Base-by-base conservation (phyloP, 2,329 filamentous ascomycete species). In the Dactylellina haptotyla region DNA sequence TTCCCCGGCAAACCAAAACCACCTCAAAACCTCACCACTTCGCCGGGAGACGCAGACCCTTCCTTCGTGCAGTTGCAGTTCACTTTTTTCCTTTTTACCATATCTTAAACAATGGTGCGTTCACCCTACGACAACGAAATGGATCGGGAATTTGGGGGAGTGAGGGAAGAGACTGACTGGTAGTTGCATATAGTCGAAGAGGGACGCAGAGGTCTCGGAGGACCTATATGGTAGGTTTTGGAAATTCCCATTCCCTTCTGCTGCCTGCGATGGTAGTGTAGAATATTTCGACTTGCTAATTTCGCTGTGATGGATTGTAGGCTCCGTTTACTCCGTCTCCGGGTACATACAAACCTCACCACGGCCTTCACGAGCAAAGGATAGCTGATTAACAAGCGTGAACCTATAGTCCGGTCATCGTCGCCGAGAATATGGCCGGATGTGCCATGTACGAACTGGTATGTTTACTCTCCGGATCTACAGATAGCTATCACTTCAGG, bases 391-490 rank as follows among this genome's bases (percentile, higher is more conserved):
- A 43, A 51, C 32, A 48, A 57, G 72, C 53, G 70, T 48, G 14
- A 30, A 26, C 25, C n/a, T 23, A 30, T 77, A 89, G 91, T 78
- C 95, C 95, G 80, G 95, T 99, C 85, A 90, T 99, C 79, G 87
- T 99, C 78, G 95, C 94, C 81, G 94, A 98, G 85, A 89, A 97
- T 83, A 97, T 99, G 93, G 92, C 94, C 80, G 95, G 95, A 82
- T 95, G 95, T 87, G 93, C 95, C 82, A 99, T 99, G 95, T 97
- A 98, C 88, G 95, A 99, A 85, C 86, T 99, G 85, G 93, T 93
- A 85, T 78, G 88, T 82, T 2, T 10, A 16, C 53, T 26, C 30
- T 18, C 28, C n/a, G 20, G 20, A 4, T 26, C 18, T 46, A 12
- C n/a, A 20, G 5, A 20, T 46, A 48, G 18, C 28, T 26, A 18